Percentiles rank a stretch among this genome's conserved stretches.
These are phyloP conservation scores for Clitopilus passeckerianus DNA, from an alignment of 768 basidiomycete species.

Conservation along the genomic window DNA sequence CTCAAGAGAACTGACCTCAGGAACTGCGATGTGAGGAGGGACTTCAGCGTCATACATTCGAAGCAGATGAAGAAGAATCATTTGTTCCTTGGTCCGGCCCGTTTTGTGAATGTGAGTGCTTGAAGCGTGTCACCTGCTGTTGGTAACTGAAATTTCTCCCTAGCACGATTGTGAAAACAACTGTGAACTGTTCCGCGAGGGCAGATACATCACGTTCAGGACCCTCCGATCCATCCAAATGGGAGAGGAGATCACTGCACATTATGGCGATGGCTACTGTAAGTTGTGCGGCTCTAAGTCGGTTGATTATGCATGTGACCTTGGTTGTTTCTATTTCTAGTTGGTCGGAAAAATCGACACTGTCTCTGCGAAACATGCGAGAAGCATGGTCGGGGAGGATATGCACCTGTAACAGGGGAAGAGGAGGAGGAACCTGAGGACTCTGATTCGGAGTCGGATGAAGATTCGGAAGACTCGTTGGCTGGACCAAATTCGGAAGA, in stretches of 20 bases:
- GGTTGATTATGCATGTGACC: not conserved
- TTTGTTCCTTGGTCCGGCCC: slow-evolving; percentile 85
- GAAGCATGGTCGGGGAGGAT: slow-evolving; percentile 68
- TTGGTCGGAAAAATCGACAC: slow-evolving; percentile 64
- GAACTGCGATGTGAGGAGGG: slow-evolving; percentile 73
- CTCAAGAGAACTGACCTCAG: slow-evolving; percentile 78
- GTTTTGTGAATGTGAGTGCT: slow-evolving; percentile 81
- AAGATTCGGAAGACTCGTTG: slow-evolving; percentile 36
- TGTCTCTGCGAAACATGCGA: slow-evolving; percentile 90
- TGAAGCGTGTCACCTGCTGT: slow-evolving; percentile 16
- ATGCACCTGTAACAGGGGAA: slow-evolving; percentile 54
- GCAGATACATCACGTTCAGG: slow-evolving; percentile 85
- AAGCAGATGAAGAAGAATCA: slow-evolving; percentile 91
- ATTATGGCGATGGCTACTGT: slow-evolving; percentile 92
- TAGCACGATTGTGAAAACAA: slow-evolving; percentile 91
- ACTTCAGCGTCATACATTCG: slow-evolving; percentile 90
- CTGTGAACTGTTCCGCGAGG: slow-evolving; percentile 84
- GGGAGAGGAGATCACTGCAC: slow-evolving; percentile 86
- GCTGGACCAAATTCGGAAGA: slow-evolving; percentile 36
- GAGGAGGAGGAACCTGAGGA: slow-evolving; percentile 38
- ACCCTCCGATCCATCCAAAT: slow-evolving; percentile 71
- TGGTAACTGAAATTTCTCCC: slow-evolving; percentile 12
- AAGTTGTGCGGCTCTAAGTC: slow-evolving; percentile 26
- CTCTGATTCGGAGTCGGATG: slow-evolving; percentile 43
- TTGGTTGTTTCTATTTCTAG: slow-evolving; percentile 30